Base-by-base conservation (phyloP, 164 flowering plant genomes). In the Nelumbo lutea region DNA sequence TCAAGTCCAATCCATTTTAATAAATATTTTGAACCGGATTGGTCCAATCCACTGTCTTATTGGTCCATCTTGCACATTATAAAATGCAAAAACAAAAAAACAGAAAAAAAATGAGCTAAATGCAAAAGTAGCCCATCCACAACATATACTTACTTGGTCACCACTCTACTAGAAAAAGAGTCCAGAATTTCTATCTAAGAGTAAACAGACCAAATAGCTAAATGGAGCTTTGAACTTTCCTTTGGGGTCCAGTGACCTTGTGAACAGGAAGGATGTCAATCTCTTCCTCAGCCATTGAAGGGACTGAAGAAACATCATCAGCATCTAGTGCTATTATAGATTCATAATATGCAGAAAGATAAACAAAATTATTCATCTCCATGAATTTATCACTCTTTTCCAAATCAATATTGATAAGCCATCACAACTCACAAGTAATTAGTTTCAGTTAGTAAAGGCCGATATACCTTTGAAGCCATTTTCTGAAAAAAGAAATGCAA, bases 241-340 rank as follows among this genome's bases (percentile, higher is more conserved):
- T 83, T 63, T 79, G 86, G 14, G 81, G 68, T 44, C 81, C 84
- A 73, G 78, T 52, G 61, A 74, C 80, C 85, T 90, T 86, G 75
- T 91, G 98, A 76, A 94, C 90, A 50, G 98, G 98, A 70, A 94
- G 86, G 53, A 91, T 85, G 82, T 90, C 90, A 76, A 96, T 93
- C 81, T 96, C 96, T 80, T 96, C 97, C 63, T 96, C 99, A 52
- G 86, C 90, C 99, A 96, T 91, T 63, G 98, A 85, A 66, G 83
- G 76, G 68, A 79, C 69, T 64, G 80, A 42, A 40, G 86, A 79
- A 68, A 72, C 73, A 79, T 86, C 84, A 68, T 87, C 88, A 43
- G 86, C 69, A 80, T 90, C 96, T 68, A 87, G 71, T 59, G 86
- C 91, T 70, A 93, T 84, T 77, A 90, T 74, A 62, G 96, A 74